These are phyloP conservation scores for Solanum tarapatanum DNA, from an alignment of 257 asterid species.

Conservation along the genomic window DNA sequence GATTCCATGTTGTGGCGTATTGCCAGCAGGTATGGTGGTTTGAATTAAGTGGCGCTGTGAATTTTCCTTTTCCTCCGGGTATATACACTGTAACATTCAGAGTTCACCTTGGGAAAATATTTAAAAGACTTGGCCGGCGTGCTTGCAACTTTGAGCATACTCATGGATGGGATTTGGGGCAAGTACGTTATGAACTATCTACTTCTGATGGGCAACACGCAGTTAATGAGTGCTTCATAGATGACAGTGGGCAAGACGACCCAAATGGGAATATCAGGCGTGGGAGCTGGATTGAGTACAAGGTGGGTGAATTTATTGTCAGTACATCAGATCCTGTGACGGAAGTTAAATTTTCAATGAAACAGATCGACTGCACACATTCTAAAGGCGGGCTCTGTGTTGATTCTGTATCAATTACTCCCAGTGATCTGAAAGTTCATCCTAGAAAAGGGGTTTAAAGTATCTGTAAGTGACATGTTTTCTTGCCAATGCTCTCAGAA, in stretches of 20 bases:
- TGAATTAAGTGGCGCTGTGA: slow-evolving; percentile 71
- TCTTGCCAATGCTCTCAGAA: slow-evolving; percentile 1
- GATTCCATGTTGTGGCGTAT: slow-evolving; percentile 76
- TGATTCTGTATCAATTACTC: slow-evolving; percentile 66
- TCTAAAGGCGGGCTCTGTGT: slow-evolving; percentile 98
- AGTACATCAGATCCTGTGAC: slow-evolving; percentile 40
- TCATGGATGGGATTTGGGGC: slow-evolving; percentile 91
- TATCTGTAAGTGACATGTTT: slow-evolving; percentile 7
- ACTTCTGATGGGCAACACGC: slow-evolving; percentile 92
- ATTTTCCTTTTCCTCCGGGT: slow-evolving; percentile 88
- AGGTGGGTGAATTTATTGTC: slow-evolving; percentile 83
- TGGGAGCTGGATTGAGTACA: slow-evolving; percentile 89
- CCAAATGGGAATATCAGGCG: slow-evolving; percentile 45
- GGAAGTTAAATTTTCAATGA: slow-evolving; percentile 82
- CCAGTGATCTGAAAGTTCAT: slow-evolving; percentile 46
- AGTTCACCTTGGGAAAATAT: slow-evolving; percentile 72
- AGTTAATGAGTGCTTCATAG: slow-evolving; percentile 55
- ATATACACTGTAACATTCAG: slow-evolving; percentile 61
- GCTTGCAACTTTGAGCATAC: slow-evolving; percentile 71
- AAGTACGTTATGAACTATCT: slow-evolving; percentile 63
- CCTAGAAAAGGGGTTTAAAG: slow-evolving; percentile 29
- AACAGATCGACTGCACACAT: slow-evolving; percentile 95
- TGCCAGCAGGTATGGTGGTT: slow-evolving; percentile 98
- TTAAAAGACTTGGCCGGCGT: slow-evolving; percentile 82
- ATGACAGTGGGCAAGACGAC: slow-evolving; percentile 51